Percentiles rank a stretch among this genome's conserved stretches.
phyloP scores from a whole-genome alignment of 371 early-diverging fungal genomes.

The Dinochytrium kinnereticum region DNA sequence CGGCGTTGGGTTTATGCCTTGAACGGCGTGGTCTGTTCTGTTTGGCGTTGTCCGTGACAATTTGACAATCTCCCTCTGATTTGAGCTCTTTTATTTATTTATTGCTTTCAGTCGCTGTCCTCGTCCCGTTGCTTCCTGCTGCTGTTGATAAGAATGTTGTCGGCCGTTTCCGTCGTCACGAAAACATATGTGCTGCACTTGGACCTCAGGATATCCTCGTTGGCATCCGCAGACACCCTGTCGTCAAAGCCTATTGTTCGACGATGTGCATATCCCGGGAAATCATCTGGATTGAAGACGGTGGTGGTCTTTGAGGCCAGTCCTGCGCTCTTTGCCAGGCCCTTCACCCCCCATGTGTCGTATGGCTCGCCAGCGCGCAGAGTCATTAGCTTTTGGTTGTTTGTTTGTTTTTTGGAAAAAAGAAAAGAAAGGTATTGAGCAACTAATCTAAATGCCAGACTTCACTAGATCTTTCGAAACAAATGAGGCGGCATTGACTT shows the following conservation, averaged over 20 bases:
- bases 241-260: slow-evolving; percentile 91
- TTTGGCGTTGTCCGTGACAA: not conserved
- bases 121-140: not conserved
- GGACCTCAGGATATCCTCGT: slow-evolving; percentile 63
- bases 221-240: slow-evolving; percentile 73
- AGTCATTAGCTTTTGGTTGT: slow-evolving; percentile 59
- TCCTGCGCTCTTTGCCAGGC: slow-evolving; percentile 66
- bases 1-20: too few relatives aligned
- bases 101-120: not conserved
- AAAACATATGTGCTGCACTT: not conserved
- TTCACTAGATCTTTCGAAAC: too few relatives aligned
- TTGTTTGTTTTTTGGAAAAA: slow-evolving; percentile 20
- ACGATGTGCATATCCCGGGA: slow-evolving; percentile 91
- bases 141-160: not conserved
- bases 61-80: too few relatives aligned
- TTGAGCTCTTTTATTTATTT: too few relatives aligned
- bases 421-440: not conserved
- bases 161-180: not conserved
- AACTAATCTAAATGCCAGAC: too few relatives aligned
- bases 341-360: slow-evolving; percentile 81
- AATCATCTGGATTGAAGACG: slow-evolving; percentile 74
- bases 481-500: too few relatives aligned
- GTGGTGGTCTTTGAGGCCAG: slow-evolving; percentile 47
- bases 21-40: too few relatives aligned
- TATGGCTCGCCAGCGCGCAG: slow-evolving; percentile 89